Evolutionary conservation across 176 grass and related monocot genomes (phyloP), one percentile per base, ranked within the genome.

Genomic region (Cymbopogon citratus): DNA sequence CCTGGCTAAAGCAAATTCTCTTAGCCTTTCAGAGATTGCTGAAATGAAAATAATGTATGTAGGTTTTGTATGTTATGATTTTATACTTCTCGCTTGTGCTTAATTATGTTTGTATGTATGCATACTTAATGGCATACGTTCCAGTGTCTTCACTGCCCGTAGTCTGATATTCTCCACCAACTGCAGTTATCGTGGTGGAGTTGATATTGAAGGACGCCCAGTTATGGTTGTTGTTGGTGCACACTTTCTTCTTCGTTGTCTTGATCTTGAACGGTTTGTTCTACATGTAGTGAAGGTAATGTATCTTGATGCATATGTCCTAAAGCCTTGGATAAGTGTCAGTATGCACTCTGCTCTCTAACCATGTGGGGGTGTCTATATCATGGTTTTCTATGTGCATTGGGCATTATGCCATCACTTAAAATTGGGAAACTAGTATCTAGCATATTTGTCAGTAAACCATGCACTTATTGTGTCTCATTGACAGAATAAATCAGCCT

Each of bases 31-130:
- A 23, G 96, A 99, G 80, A 95, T 99, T 63, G 89, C 91, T 85
- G 96, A 99, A 90, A 99, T 99, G 92, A 99, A 95, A 83, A 95
- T 99, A 83, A 82, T 95, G 96, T 99, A 95, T 57, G 87, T 84
- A 48, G 63, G 39, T 90, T 45, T 78, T 5, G 12, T 43, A 33
- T 51, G 23, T 34, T 84, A 51, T 33, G 41, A 27, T 69, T 29
- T 64, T 27, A 38, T 63, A 31, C 10, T 70, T 80, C 44, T 38
- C 72, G 18, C 61, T 79, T 48, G 57, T 80, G 34, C 14, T 45
- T 81, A 67, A 56, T 69, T 28, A 68, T 73, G 38, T 39, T 48
- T 25, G 21, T 78, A 29, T 80, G 61, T 76, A n/a, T n/a, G 1
- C 26, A 54, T 26, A 69, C 35, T 48, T 78, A 38, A 16, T 45